These are phyloP conservation scores for Fusarium bactridioides DNA, from an alignment of 2,329 filamentous ascomycete genomes.

Conservation along the genomic window DNA sequence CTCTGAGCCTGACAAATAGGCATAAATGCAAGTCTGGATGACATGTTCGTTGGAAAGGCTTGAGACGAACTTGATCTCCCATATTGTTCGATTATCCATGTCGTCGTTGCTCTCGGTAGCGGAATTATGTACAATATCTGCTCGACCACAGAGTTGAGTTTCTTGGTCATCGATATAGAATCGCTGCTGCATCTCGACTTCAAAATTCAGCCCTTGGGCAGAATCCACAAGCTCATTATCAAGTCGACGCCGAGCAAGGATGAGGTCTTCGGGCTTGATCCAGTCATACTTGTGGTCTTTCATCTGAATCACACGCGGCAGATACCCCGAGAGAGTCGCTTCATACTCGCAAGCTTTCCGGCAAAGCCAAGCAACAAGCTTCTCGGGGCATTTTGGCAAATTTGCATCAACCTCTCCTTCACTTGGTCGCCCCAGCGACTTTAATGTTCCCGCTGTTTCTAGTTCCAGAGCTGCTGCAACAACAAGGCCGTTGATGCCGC, in stretches of 20 bases:
- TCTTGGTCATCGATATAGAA: neutral
- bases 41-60: conserved; percentile 37
- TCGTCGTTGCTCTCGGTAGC: neutral
- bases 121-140: conserved; percentile 13
- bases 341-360: conserved; percentile 40
- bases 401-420: neutral
- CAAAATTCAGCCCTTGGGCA: conserved; percentile 1
- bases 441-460: conserved; percentile 21
- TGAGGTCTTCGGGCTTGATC: conserved; percentile 34
- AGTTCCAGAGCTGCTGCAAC: conserved; percentile 40
- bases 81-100: conserved; percentile 19
- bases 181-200: neutral
- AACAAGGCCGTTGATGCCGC: conserved; percentile 42
- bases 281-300: conserved; percentile 39
- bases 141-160: conserved; percentile 12
- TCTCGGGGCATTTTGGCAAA: neutral
- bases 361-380: conserved; percentile 38
- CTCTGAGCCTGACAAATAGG: conserved; percentile 27
- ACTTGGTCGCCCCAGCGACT: conserved; percentile 5
- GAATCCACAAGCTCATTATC: conserved; percentile 8
- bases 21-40: conserved; percentile 41
- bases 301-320: conserved; percentile 40
- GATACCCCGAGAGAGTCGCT: conserved; percentile 34
- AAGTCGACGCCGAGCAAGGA: conserved; percentile 31
- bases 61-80: conserved; percentile 45